phyloP scores from a whole-genome alignment of 345 rosid genomes.

The Arabis hirsuta region DNA sequence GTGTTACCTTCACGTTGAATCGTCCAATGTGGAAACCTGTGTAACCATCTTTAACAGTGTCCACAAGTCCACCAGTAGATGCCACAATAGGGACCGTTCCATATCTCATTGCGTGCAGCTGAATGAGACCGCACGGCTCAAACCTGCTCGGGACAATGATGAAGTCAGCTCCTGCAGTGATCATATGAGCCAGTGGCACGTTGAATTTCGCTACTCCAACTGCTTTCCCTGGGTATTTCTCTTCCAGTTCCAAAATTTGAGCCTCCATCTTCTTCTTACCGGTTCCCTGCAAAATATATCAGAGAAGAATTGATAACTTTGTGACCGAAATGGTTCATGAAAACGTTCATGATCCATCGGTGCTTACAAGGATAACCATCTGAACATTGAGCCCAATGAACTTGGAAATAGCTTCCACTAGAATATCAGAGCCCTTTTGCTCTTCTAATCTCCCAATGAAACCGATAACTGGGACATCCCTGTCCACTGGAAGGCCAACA shows the following conservation, averaged over 20 bases:
- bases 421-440: constrained; percentile 95
- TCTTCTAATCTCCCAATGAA: constrained; percentile 97
- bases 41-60: constrained; percentile 87
- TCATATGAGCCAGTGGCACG: constrained; percentile 82
- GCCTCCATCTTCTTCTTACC: constrained; percentile 84
- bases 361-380: constrained; percentile 77
- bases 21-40: constrained; percentile 94
- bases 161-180: constrained; percentile 88
- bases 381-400: constrained; percentile 68
- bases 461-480: constrained; percentile 78
- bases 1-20: constrained; percentile 72
- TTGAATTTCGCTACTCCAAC: constrained; percentile 86
- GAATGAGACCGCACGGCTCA: constrained; percentile 98
- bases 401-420: constrained; percentile 70
- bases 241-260: constrained; percentile 70
- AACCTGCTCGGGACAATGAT: constrained; percentile 88
- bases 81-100: constrained; percentile 97
- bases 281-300: constrained; percentile 63
- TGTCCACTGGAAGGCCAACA: constrained; percentile 87
- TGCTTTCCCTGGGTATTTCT: constrained; percentile 65
- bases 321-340: not conserved
- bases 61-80: constrained; percentile 96
- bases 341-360: constrained; percentile 8
- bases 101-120: constrained; percentile 94
- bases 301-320: constrained; percentile 8